phyloP scores from a whole-genome alignment of 192 early-diverging fungal species.

The Diversispora eburnea region DNA sequence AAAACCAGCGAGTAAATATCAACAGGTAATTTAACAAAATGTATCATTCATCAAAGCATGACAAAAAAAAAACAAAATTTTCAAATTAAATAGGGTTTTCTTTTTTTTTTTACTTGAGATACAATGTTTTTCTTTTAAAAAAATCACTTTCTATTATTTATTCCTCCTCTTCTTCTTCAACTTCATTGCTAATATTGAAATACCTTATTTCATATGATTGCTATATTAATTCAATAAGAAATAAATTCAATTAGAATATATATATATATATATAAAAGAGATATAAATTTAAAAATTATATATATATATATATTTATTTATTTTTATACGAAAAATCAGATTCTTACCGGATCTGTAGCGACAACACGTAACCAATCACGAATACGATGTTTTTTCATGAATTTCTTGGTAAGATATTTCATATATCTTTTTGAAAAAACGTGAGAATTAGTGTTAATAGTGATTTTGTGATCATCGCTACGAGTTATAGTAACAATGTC shows the following conservation, averaged over 20 bases:
- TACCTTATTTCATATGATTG: conserved; percentile 91
- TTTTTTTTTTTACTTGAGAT: neutral
- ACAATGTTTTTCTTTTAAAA: neutral
- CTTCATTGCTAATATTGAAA: conserved; percentile 83
- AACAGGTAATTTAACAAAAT: too few relatives aligned
- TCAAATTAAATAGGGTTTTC: neutral
- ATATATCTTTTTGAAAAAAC: conserved; percentile 98
- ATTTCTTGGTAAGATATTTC: conserved; percentile 99
- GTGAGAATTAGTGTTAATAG: conserved; percentile 67
- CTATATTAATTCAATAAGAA: neutral
- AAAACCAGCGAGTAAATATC: too few relatives aligned
- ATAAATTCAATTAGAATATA: too few relatives aligned
- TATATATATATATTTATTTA: neutral
- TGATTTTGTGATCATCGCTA: conserved; percentile 65
- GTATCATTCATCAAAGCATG: too few relatives aligned
- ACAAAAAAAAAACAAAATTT: too few relatives aligned
- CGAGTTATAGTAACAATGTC: conserved; percentile 82
- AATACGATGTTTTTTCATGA: conserved; percentile 99
- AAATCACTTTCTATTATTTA: conserved; percentile 15
- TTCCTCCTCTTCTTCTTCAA: conserved; percentile 76
- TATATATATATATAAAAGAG: neutral
- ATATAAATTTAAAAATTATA: neutral
- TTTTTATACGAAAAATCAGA: neutral
- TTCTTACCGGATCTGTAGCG: conserved; percentile 66
- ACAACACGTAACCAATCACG: conserved; percentile 98